Conservation (phyloP, 306 rosid species). For the Lathyrus oleraceus region DNA sequence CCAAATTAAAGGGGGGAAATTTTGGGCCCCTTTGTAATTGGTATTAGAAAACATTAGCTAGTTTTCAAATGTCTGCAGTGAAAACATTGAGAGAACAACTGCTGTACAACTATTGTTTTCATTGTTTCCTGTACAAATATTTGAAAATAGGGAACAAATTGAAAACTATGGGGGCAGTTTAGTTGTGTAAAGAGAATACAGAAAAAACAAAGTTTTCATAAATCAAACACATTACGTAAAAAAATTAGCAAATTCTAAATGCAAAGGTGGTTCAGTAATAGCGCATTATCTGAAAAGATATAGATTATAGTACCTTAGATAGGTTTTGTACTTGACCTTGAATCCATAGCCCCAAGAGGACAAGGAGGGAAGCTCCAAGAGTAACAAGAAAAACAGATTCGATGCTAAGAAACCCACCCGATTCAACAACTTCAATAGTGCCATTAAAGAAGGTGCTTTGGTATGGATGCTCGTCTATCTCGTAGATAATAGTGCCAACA, state of each 20-base stretch:
- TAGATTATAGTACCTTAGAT: constrained; percentile 63
- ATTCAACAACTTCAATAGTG: constrained; percentile 81
- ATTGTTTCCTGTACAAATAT: neutral
- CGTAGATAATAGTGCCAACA: constrained; percentile 75
- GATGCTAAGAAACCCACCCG: constrained; percentile 66
- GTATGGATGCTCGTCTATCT: constrained; percentile 75
- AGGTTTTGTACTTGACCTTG: constrained; percentile 79
- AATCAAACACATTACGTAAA: neutral
- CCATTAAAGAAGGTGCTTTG: constrained; percentile 85
- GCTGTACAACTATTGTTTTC: neutral
- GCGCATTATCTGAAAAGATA: neutral
- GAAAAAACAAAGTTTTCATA: neutral
- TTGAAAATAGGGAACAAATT: neutral
- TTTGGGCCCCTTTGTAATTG: neutral
- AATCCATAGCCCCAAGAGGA: constrained; percentile 71
- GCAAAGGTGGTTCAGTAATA: neutral
- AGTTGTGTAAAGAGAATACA: neutral
- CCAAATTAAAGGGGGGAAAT: neutral
- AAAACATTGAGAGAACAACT: neutral
- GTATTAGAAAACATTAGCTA: neutral
- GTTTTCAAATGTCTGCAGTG: neutral
- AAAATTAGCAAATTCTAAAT: constrained; percentile 5
- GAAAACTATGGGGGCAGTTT: neutral
- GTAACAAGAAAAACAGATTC: constrained; percentile 85
- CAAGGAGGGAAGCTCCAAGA: constrained; percentile 76